Conservation (phyloP, 2,329 filamentous ascomycete genomes). For the Saccharata proteae region DNA sequence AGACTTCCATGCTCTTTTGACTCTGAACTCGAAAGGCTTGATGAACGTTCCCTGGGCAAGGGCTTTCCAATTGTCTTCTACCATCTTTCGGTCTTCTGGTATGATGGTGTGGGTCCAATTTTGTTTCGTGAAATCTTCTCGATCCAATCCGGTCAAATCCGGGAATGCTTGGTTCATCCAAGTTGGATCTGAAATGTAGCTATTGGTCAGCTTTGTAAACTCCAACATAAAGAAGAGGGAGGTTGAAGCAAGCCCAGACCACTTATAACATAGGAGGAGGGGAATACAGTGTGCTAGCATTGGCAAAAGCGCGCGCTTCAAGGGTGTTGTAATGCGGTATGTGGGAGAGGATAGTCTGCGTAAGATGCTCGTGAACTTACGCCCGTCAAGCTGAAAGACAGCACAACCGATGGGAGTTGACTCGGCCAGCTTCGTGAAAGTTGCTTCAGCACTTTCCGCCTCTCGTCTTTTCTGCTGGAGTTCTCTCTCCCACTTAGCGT, state of each 20-base stretch:
- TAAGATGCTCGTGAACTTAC: not conserved
- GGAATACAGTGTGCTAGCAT: too few species aligned
- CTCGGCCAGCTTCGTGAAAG: conserved; percentile 5
- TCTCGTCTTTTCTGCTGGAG: conserved; percentile 5
- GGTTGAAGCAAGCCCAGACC: too few species aligned
- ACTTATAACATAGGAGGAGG: too few species aligned
- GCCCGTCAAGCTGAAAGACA: conserved; percentile 7
- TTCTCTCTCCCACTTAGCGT: conserved; percentile 3
- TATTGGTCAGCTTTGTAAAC: too few species aligned
- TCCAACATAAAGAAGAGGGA: too few species aligned
- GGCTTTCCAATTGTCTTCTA: conserved; percentile 5
- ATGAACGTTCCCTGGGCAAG: not conserved
- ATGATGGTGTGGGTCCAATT: conserved; percentile 3
- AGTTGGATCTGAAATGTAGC: not conserved
- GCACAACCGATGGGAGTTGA: conserved; percentile 5
- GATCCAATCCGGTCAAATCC: conserved; percentile 5
- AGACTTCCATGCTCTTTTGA: not conserved
- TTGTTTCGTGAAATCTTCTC: conserved; percentile 1
- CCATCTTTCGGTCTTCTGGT: conserved; percentile 3
- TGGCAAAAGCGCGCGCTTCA: too few species aligned
- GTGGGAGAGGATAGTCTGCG: too few species aligned
- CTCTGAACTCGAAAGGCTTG: conserved; percentile 6
- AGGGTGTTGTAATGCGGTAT: too few species aligned
- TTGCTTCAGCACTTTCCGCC: conserved; percentile 2
- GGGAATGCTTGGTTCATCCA: conserved; percentile 9